phyloP scores from a whole-genome alignment of 441 rosid species.

The Capsella rubella region DNA sequence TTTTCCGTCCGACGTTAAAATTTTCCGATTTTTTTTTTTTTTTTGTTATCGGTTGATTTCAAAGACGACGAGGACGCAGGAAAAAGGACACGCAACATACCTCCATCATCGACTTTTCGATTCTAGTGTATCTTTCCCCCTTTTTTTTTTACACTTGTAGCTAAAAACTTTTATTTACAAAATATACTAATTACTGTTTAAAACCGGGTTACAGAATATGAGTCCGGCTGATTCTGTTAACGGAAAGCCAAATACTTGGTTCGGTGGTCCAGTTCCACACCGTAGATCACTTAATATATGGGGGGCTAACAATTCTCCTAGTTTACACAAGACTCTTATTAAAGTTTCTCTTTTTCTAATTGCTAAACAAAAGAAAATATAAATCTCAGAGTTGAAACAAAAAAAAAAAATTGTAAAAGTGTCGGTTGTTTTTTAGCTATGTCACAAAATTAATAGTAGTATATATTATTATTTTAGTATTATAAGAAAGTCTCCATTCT shows the following conservation, averaged over 20 bases:
- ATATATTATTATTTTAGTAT: background rate
- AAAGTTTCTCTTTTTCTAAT: background rate
- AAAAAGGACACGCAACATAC: constrained; percentile 36
- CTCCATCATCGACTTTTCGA: constrained; percentile 34
- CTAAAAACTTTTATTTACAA: background rate
- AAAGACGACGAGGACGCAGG: constrained; percentile 27
- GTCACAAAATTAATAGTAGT: background rate
- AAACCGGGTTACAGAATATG: background rate
- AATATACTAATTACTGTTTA: background rate
- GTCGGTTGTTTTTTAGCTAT: background rate
- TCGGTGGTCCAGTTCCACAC: constrained; percentile 39
- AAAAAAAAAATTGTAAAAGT: background rate
- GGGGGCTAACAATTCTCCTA: constrained; percentile 26
- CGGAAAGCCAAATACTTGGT: constrained; percentile 29
- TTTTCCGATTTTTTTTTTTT: constrained; percentile 20
- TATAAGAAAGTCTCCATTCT: constrained; percentile 6
- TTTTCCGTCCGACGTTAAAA: constrained; percentile 35
- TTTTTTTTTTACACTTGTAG: background rate
- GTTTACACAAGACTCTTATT: background rate
- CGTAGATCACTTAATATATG: background rate
- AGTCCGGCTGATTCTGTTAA: constrained; percentile 22
- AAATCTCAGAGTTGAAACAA: background rate
- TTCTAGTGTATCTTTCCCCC: no score
- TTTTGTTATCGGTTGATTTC: constrained; percentile 18
- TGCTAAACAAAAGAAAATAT: background rate